Evolutionary conservation across 2,329 filamentous ascomycete species (phyloP), one percentile per base, ranked within the genome.

Genomic region (Penicillium vulpinum): DNA sequence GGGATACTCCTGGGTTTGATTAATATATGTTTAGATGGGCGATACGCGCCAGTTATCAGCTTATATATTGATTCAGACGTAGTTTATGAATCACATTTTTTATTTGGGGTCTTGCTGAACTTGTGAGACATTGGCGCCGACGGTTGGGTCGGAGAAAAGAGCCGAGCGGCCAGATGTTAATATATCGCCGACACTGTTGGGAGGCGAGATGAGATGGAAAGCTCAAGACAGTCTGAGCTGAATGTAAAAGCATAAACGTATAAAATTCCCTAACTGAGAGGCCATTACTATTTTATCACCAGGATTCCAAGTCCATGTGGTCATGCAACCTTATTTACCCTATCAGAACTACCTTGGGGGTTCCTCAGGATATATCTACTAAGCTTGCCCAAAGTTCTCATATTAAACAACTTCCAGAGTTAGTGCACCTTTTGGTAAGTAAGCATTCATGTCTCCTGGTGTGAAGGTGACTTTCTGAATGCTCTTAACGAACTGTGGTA

Each of bases 261-360:
- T 22, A 8, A 5, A 9, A 5, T 18, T 44, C 5, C 39, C 4
- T 2, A 39, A 11, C 5, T 15, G 0, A 26, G 26, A 45, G 43
- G 43, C 43, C 13, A 16, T 22, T 33, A 11, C n/a, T n/a, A n/a
- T n/a, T n/a, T n/a, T n/a, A n/a, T n/a, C n/a, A n/a, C 28, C 2
- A n/a, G 44, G 22, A 47, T 22, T 44, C 15, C 15, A 29, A 38
- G 31, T 29, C 40, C 52, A 54, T 54, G 52, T 50, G 45, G 45
- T 10, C 16, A 51, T 54, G 46, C 45, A 54, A 50, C 38, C 45
- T 43, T 54, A 49, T 49, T 33, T 36, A 21, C 15, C 29, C 22
- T 26, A 21, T 31, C 35, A 33, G 33, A 16, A 18, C 21, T 33
- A 33, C 6, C 22, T 33, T 11, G 4, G 43, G 28, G 13, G 11